phyloP scores from a whole-genome alignment of 83 land plant species.

The Thuja plicata region DNA sequence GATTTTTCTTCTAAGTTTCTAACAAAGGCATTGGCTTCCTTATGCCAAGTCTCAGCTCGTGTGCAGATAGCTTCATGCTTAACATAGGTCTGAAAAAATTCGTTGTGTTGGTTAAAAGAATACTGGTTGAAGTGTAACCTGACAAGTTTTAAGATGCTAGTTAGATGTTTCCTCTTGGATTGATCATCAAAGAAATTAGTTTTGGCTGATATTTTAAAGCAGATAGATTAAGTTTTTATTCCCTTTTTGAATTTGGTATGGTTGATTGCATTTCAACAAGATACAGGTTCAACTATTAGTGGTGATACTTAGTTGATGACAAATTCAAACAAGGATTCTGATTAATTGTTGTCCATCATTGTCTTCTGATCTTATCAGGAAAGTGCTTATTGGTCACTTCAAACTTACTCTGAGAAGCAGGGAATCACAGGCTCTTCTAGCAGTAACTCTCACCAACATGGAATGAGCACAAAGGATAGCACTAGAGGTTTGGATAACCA shows the following conservation, averaged over 20 bases:
- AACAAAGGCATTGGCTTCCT: neutral
- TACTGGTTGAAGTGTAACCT: neutral
- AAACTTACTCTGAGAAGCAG: conserved; percentile 39
- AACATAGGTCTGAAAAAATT: neutral
- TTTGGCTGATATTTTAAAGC: neutral
- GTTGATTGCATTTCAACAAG: neutral
- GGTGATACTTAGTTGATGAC: neutral
- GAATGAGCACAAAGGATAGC: conserved; percentile 16
- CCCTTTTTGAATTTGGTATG: neutral
- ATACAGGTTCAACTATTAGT: neutral
- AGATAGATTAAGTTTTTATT: neutral
- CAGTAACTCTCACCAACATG: conserved; percentile 26
- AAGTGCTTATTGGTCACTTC: conserved; percentile 33
- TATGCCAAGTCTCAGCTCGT: neutral
- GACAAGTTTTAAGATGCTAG: neutral
- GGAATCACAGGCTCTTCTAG: conserved; percentile 36
- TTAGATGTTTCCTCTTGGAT: neutral
- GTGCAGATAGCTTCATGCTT: neutral
- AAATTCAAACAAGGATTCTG: neutral
- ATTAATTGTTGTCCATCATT: neutral
- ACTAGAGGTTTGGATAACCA: conserved; percentile 24
- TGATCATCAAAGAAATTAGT: neutral
- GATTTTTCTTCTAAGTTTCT: neutral
- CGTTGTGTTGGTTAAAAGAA: neutral
- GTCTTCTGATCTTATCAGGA: conserved; percentile 31